Conservation (phyloP, 164 flowering plant species). For the Vitis cinerea region DNA sequence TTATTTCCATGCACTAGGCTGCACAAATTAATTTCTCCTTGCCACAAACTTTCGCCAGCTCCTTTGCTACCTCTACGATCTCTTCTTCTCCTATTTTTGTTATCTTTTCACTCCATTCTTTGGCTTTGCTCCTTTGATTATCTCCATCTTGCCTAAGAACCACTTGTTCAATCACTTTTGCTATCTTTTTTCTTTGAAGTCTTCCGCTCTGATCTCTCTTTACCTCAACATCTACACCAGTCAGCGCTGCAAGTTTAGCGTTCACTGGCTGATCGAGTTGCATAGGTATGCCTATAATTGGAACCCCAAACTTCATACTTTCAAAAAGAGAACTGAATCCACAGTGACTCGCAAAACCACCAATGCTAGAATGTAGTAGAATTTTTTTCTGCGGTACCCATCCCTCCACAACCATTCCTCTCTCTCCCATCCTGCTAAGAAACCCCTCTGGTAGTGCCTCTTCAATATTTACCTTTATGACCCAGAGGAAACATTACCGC, state of each 20-base stretch:
- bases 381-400: conserved; percentile 28
- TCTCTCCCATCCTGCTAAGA: conserved; percentile 11
- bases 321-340: conserved; percentile 24
- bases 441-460: conserved; percentile 23
- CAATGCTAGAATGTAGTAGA: conserved; percentile 15
- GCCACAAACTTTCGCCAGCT: too few relatives aligned
- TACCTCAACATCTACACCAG: conserved; percentile 13
- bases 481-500: conserved; percentile 21
- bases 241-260: conserved; percentile 16
- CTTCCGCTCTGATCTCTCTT: neutral
- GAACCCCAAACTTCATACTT: conserved; percentile 25
- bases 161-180: conserved; percentile 4
- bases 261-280: conserved; percentile 26
- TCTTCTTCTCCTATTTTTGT: too few relatives aligned
- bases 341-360: conserved; percentile 33
- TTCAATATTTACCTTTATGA: neutral
- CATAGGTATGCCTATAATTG: conserved; percentile 17
- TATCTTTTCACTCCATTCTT: too few relatives aligned
- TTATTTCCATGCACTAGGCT: too few relatives aligned
- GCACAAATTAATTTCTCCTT: too few relatives aligned
- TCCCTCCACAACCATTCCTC: conserved; percentile 14
- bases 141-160: too few relatives aligned
- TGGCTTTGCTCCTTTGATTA: too few relatives aligned
- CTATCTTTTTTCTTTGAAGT: conserved; percentile 17
- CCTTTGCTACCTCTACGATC: too few relatives aligned